Conservation (phyloP, 345 rosid species). For the Brassica napus region DNA sequence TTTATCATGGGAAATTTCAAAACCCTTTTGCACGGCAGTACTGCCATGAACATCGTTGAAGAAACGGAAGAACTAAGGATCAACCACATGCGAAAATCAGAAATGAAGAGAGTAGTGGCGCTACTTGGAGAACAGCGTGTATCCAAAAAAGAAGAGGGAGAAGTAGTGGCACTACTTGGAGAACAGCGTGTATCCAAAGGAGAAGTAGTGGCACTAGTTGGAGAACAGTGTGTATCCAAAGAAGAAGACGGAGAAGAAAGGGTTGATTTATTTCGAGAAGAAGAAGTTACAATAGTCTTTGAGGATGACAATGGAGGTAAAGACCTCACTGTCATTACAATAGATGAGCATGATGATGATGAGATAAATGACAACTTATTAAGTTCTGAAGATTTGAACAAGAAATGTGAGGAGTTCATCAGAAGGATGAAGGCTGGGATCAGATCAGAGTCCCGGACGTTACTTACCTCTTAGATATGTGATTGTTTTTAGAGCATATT, state of each 20-base stretch:
- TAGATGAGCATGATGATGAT: conserved; percentile 12
- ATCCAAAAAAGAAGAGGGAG: neutral
- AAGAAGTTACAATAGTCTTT: conserved; percentile 15
- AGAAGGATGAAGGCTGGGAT: conserved; percentile 56
- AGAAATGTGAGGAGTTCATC: conserved; percentile 74
- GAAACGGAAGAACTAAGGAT: conserved; percentile 1
- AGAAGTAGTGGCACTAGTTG: neutral
- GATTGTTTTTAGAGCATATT: neutral
- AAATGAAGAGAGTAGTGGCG: conserved; percentile 22
- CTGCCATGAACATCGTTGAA: conserved; percentile 6
- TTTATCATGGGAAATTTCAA: conserved; percentile 39
- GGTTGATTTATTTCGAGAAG: neutral
- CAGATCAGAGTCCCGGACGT: conserved; percentile 32
- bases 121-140: neutral
- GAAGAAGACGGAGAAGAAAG: conserved; percentile 25
- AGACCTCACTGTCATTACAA: conserved; percentile 5
- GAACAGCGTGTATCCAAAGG: neutral
- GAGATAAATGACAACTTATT: conserved; percentile 29
- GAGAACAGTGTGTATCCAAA: conserved; percentile 19
- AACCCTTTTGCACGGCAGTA: conserved; percentile 1
- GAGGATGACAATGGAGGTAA: conserved; percentile 32
- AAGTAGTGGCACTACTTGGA: neutral
- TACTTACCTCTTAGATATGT: conserved; percentile 6
- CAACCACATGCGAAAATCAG: neutral
- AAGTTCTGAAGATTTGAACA: conserved; percentile 63